Conservation (phyloP, 768 basidiomycete species). For the Pulveroboletus sp. region DNA sequence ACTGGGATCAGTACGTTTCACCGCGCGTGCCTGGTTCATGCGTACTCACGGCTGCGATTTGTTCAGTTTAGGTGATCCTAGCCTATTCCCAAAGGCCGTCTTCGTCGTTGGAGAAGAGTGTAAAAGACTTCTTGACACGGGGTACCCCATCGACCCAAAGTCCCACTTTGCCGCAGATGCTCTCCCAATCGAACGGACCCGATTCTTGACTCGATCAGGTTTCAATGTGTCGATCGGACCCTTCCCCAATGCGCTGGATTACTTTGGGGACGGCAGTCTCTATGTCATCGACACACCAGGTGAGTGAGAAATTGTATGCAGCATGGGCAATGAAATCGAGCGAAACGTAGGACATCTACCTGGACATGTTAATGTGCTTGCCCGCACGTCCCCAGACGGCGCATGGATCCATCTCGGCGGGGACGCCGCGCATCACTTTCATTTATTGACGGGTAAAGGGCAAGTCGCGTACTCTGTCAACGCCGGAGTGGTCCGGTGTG, state of each 20-base stretch:
- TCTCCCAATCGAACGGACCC: slow-evolving; percentile 36
- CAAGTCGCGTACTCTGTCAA: slow-evolving; percentile 29
- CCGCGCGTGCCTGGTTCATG: neutral
- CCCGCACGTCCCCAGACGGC: slow-evolving; percentile 50
- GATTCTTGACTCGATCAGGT: slow-evolving; percentile 31
- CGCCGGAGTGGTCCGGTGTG: slow-evolving; percentile 31
- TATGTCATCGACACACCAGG: slow-evolving; percentile 54
- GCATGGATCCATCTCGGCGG: slow-evolving; percentile 54
- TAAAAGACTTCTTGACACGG: slow-evolving; percentile 6
- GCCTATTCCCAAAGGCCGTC: slow-evolving; percentile 40
- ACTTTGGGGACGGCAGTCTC: slow-evolving; percentile 53
- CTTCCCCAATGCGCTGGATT: slow-evolving; percentile 48
- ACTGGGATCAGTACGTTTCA: slow-evolving; percentile 41
- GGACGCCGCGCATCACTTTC: slow-evolving; percentile 53
- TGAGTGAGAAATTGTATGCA: neutral
- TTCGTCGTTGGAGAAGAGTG: slow-evolving; percentile 46
- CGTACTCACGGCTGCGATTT: neutral
- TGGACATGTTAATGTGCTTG: slow-evolving; percentile 53
- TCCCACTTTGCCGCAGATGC: slow-evolving; percentile 29
- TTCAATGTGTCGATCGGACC: slow-evolving; percentile 42
- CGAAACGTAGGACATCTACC: slow-evolving; percentile 39
- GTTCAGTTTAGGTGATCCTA: slow-evolving; percentile 39
- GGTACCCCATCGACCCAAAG: slow-evolving; percentile 41
- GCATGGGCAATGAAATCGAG: neutral
- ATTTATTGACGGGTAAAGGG: slow-evolving; percentile 42